phyloP scores from a whole-genome alignment of 225 moss, liverwort and hornwort genomes.

The Pseudisothecium myosuroides region DNA sequence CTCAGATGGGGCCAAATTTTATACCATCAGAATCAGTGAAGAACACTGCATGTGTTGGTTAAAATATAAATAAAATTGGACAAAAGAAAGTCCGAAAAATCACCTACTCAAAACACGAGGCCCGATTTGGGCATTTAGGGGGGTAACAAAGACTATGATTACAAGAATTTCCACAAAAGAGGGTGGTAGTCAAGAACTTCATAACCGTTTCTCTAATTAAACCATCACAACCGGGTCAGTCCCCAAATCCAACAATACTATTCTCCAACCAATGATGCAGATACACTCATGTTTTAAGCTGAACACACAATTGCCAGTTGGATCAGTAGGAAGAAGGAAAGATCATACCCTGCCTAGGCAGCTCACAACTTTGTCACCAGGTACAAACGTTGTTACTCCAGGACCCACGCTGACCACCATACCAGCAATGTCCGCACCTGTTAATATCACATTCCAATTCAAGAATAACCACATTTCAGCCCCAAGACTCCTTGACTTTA shows the following conservation, averaged over 20 bases:
- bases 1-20: not conserved
- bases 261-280: not conserved
- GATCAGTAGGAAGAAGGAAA: not conserved
- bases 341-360: slow-evolving; percentile 41
- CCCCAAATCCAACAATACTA: not conserved
- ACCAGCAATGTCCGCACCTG: slow-evolving; percentile 75
- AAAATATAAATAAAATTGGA: not conserved
- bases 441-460: not conserved
- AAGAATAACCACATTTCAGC: not conserved
- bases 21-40: not conserved
- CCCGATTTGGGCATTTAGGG: not conserved
- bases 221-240: not conserved
- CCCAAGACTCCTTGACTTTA: not conserved
- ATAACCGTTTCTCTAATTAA: not conserved
- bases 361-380: slow-evolving; percentile 68
- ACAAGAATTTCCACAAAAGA: not conserved
- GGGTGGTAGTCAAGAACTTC: not conserved
- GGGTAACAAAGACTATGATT: not conserved
- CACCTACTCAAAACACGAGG: not conserved
- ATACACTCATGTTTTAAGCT: not conserved
- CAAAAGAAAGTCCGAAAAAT: not conserved
- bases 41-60: not conserved
- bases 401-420: slow-evolving; percentile 63
- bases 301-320: not conserved
- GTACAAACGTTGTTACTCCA: slow-evolving; percentile 51